These are phyloP conservation scores for Aspergillus incahuasiensis DNA, from an alignment of 495 filamentous ascomycete genomes.

Conservation along the genomic window DNA sequence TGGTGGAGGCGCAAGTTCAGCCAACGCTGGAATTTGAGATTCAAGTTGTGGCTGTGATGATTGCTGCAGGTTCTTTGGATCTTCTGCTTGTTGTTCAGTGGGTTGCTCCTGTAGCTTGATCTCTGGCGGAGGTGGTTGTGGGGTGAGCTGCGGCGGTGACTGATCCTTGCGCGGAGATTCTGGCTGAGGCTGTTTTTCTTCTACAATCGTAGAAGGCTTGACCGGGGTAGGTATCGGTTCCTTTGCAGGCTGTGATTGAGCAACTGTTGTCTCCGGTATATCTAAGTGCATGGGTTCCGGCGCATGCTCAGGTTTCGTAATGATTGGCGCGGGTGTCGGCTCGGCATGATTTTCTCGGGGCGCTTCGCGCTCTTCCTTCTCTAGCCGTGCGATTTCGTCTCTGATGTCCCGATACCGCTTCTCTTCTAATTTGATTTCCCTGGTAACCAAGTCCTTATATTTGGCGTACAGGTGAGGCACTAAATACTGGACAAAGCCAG, in stretches of 20 bases:
- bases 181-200: constrained; percentile 21
- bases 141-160: not conserved
- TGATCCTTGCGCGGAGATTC: constrained; percentile 14
- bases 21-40: not conserved
- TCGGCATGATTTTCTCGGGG: constrained; percentile 7
- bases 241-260: not conserved
- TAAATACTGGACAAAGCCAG: constrained; percentile 61
- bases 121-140: not conserved
- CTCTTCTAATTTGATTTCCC: constrained; percentile 72
- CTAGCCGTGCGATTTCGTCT: constrained; percentile 63
- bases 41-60: not conserved
- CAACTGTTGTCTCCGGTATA: constrained; percentile 22
- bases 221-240: constrained; percentile 2
- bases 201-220: constrained; percentile 14
- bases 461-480: constrained; percentile 67
- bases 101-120: constrained; percentile 9
- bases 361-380: constrained; percentile 53
- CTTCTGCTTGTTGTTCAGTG: constrained; percentile 3
- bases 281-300: constrained; percentile 38
- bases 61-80: constrained; percentile 5
- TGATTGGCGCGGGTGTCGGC: constrained; percentile 13
- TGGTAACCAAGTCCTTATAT: constrained; percentile 64
- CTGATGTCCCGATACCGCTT: constrained; percentile 56
- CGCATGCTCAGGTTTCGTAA: constrained; percentile 20
- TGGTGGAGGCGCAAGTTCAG: not conserved